Evolutionary conservation across 2,329 filamentous ascomycete species (phyloP).

Genomic region (Aspergillus novofumigatus): DNA sequence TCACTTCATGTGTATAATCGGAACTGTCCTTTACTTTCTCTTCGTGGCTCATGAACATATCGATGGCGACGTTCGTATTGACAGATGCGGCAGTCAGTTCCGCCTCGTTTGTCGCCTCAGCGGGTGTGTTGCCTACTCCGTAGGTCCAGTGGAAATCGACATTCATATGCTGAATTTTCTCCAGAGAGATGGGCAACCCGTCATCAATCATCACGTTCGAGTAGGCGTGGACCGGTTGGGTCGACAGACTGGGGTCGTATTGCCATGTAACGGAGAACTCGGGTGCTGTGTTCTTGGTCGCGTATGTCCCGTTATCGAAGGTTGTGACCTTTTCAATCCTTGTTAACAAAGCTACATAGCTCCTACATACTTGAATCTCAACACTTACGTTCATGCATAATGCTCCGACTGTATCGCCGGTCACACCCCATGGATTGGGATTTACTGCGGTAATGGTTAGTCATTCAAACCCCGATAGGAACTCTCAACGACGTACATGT

Average conservation of each 20-base stretch:
- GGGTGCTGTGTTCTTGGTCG: constrained; percentile 45
- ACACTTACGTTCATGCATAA: neutral
- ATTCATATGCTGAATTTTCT: constrained; percentile 37
- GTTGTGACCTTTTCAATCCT: constrained; percentile 40
- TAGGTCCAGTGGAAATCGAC: constrained; percentile 51
- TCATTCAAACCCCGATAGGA: neutral
- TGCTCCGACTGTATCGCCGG: neutral
- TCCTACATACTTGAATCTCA: neutral
- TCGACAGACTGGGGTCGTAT: constrained; percentile 41
- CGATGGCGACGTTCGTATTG: constrained; percentile 56
- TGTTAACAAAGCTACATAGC: neutral
- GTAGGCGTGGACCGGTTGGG: constrained; percentile 51
- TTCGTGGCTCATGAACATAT: constrained; percentile 55
- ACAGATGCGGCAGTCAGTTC: constrained; percentile 35
- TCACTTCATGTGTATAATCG: neutral
- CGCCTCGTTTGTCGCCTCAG: constrained; percentile 31
- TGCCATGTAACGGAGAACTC: constrained; percentile 53
- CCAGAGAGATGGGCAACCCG: constrained; percentile 43
- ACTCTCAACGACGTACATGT: neutral
- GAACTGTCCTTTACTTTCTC: constrained; percentile 11
- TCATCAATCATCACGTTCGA: constrained; percentile 50
- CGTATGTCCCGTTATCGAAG: constrained; percentile 50
- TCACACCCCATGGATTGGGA: neutral
- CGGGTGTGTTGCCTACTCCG: constrained; percentile 41
- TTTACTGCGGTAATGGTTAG: neutral